Evolutionary conservation across 805 yeast genomes (phyloP), one percentile per base, ranked within the genome.

Genomic region (Candida peoriensis): DNA sequence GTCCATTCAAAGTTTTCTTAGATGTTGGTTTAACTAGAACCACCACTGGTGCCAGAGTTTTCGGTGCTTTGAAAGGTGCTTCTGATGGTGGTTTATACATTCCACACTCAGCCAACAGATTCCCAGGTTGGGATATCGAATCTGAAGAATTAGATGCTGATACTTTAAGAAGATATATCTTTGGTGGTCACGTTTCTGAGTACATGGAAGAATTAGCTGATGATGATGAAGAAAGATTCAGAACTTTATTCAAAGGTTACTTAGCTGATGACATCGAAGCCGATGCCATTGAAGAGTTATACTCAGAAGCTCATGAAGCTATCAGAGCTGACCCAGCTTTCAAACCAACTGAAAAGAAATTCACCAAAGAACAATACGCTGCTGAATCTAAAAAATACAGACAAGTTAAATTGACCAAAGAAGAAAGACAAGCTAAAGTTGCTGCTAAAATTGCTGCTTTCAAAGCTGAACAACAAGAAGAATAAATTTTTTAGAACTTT

Each of bases 111-210:
- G 85, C 95, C 66, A 89, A 89, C 81, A 89, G 98, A 83, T 93
- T 89, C 96, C 98, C 98, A 73, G 98, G 98, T 76, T 93, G 90
- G 95, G 98, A 93, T 72, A 86, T 90, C 61, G 98, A 93, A 78
- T 64, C 82, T 60, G 96, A 93, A 78, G 98, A 93, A 76, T 81
- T 93, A 61, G 98, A 93, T 66, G 87, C 96, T 60, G 98, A 93
- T 67, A 71, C 79, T 57, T 81, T 93, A 70, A 87, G 97, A 87
- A 87, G 86, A 74, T 93, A 93, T 95, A 93, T 93, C 78, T 83
- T 90, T 66, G 97, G 95, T 78, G 97, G 97, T 72, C 98, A 93
- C 84, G 89, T 93, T 64, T 81, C 98, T 64, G 97, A 93, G 80
- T 93, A 93, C 93, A 93, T 93, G 96, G 98, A 93, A 80, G 97